A percentile compares a stretch with the other conserved stretches of the same genome.
These are phyloP conservation scores for Lactarius akahatsu DNA, from an alignment of 768 basidiomycete genomes.

Conservation along the genomic window DNA sequence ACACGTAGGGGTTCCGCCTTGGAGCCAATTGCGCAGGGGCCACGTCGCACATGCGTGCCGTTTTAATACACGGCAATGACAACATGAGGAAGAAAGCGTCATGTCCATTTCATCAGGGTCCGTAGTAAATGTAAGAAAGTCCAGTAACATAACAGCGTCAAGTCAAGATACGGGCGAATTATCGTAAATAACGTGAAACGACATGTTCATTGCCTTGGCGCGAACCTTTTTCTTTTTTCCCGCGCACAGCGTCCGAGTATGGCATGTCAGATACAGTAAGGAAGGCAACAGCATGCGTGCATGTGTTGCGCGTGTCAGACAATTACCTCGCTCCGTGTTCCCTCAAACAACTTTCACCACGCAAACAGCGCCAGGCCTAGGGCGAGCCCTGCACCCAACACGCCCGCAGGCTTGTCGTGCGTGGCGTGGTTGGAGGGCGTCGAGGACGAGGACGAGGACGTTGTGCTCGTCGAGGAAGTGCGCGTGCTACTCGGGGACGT, in stretches of 20 bases:
- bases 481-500: background rate
- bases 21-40: background rate
- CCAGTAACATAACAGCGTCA: background rate
- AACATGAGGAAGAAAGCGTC: background rate
- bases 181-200: background rate
- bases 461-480: background rate
- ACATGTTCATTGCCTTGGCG: background rate
- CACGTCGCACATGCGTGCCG: background rate
- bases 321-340: background rate
- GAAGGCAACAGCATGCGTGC: background rate
- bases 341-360: background rate
- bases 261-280: background rate
- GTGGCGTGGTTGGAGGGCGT: background rate
- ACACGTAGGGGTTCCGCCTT: background rate
- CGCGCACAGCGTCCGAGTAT: background rate
- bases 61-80: background rate
- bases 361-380: background rate
- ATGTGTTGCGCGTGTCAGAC: background rate
- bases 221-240: background rate
- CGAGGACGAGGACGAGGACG: background rate
- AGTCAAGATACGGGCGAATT: background rate
- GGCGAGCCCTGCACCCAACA: background rate
- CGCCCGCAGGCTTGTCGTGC: background rate
- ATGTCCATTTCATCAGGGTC: slow-evolving; percentile 1
- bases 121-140: background rate